Evolutionary conservation across 1,284 basidiomycete genomes (phyloP).

Genomic region (Phellopilus nigrolimitatus): DNA sequence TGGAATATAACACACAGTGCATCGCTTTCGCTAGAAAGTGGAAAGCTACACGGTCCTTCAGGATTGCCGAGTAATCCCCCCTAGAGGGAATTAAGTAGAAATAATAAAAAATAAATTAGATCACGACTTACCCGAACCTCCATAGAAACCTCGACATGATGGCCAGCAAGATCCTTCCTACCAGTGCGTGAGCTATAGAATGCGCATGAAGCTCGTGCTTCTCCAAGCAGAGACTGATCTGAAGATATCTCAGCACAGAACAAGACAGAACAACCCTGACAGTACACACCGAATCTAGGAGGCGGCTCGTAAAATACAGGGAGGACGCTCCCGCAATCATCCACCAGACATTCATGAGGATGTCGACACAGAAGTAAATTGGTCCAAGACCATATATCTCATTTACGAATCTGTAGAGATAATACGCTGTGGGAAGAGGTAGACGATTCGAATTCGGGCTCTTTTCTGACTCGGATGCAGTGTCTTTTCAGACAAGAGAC

Average conservation of each 20-base stretch:
- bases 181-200: neutral
- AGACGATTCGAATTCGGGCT: too few relatives aligned
- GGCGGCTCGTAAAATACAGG: constrained; percentile 5
- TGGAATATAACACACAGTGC: neutral
- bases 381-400: constrained; percentile 3
- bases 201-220: neutral
- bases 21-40: constrained; percentile 8
- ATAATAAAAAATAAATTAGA: neutral
- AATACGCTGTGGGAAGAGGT: neutral
- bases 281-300: neutral
- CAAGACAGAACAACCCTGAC: neutral
- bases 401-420: constrained; percentile 1
- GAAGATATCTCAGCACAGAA: neutral
- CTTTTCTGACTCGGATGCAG: neutral
- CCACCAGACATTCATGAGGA: neutral
- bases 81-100: neutral
- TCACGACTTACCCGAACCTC: neutral
- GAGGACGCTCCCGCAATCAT: neutral
- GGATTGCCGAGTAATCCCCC: neutral
- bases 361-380: neutral
- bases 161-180: neutral
- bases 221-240: neutral
- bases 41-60: neutral
- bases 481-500: too few relatives aligned
- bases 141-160: neutral